Conservation (phyloP, 129 eudicot species). For the Silybum marianum region DNA sequence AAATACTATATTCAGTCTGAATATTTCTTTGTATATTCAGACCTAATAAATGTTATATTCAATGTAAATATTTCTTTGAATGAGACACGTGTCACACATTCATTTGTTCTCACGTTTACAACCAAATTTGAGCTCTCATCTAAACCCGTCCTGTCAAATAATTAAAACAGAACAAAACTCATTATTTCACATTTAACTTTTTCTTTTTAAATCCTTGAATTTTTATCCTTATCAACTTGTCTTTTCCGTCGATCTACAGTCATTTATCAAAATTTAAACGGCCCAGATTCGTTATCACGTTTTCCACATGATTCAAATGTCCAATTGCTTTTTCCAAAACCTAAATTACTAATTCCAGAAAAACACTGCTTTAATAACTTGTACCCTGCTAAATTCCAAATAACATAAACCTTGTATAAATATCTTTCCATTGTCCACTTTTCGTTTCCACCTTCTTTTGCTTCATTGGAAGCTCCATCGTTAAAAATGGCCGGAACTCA, state of each 20-base stretch:
- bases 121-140: no score
- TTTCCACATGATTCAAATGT: neutral
- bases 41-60: no score
- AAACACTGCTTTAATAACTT: neutral
- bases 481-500: constrained; percentile 42
- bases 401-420: neutral
- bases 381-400: neutral
- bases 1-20: no score
- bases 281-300: neutral
- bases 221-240: neutral
- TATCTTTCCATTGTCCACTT: neutral
- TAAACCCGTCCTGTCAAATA: no score
- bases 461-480: neutral
- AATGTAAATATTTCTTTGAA: no score
- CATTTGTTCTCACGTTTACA: no score
- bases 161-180: no score
- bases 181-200: no score
- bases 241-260: neutral
- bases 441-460: neutral
- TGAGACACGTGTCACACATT: no score
- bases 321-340: neutral
- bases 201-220: no score
- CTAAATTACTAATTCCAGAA: neutral
- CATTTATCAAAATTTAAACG: neutral
- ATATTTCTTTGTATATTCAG: no score